Percentiles rank a stretch among this genome's conserved stretches.
Evolutionary conservation across 2,329 filamentous ascomycete genomes (phyloP).

Genomic region (Penicillium thymicola): DNA sequence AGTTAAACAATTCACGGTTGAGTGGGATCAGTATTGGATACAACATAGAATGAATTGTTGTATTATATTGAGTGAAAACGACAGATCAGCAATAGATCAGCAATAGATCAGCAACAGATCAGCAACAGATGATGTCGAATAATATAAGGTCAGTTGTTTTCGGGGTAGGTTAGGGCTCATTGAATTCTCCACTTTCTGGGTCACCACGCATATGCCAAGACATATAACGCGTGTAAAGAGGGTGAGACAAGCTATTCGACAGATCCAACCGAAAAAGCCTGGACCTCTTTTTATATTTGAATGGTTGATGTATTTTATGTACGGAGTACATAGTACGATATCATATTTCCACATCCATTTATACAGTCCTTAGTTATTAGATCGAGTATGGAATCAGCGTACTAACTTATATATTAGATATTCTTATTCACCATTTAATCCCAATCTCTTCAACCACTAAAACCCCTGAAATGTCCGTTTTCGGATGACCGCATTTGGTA

Average conservation of each 20-base stretch:
- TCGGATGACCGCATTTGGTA: not conserved
- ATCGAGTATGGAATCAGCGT: not conserved
- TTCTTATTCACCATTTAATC: too few relatives aligned
- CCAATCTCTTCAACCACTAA: not conserved
- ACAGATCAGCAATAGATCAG: not conserved
- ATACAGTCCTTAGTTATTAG: not conserved
- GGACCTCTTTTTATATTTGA: not conserved
- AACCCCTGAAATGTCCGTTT: not conserved
- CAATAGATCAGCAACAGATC: not conserved
- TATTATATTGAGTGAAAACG: not conserved
- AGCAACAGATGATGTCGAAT: not conserved
- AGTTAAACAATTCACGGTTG: not conserved
- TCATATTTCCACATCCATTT: not conserved
- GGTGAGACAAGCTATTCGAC: constrained; percentile 1
- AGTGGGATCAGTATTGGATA: too few relatives aligned
- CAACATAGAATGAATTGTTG: not conserved
- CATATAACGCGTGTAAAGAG: constrained; percentile 3
- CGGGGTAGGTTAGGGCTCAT: not conserved
- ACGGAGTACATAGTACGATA: not conserved
- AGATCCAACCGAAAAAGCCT: not conserved
- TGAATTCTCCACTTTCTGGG: not conserved
- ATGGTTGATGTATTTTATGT: not conserved
- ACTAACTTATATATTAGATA: too few relatives aligned
- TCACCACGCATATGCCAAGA: constrained; percentile 5
- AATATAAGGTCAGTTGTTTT: not conserved